phyloP scores from a whole-genome alignment of 306 rosid species.

The Quercus wislizeni region DNA sequence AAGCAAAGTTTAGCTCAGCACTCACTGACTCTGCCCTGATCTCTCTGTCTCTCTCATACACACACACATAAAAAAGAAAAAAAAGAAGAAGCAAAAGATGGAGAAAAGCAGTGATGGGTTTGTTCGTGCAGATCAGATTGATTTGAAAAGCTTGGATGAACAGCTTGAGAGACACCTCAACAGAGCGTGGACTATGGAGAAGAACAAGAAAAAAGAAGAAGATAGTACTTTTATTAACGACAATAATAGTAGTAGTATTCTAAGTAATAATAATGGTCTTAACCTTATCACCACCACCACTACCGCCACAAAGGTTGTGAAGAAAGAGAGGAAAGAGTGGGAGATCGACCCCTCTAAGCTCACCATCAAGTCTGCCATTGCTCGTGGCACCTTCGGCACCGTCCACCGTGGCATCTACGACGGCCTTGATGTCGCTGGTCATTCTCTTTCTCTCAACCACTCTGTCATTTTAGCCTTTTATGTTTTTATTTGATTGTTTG shows the following conservation, averaged over 20 bases:
- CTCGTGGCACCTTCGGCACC: conserved; percentile 90
- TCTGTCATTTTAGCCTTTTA: background rate
- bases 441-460: conserved; percentile 5
- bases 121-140: conserved; percentile 98
- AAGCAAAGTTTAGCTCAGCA: too few relatives aligned
- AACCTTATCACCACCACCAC: background rate
- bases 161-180: conserved; percentile 87
- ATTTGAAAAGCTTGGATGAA: conserved; percentile 95
- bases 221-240: background rate
- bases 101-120: conserved; percentile 83
- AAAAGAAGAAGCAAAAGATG: conserved; percentile 33
- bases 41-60: background rate
- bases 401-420: conserved; percentile 95
- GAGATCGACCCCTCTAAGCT: conserved; percentile 94
- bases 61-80: background rate
- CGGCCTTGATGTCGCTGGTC: conserved; percentile 89
- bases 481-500: conserved; percentile 12
- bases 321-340: conserved; percentile 76
- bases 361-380: conserved; percentile 72
- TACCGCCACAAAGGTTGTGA: conserved; percentile 12
- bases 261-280: conserved; percentile 7
- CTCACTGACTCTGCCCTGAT: background rate
- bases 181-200: conserved; percentile 73
- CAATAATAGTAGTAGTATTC: background rate
- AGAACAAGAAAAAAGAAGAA: conserved; percentile 57